Base-by-base conservation (phyloP, 2,329 filamentous ascomycete genomes). In the Fusarium falciforme region DNA sequence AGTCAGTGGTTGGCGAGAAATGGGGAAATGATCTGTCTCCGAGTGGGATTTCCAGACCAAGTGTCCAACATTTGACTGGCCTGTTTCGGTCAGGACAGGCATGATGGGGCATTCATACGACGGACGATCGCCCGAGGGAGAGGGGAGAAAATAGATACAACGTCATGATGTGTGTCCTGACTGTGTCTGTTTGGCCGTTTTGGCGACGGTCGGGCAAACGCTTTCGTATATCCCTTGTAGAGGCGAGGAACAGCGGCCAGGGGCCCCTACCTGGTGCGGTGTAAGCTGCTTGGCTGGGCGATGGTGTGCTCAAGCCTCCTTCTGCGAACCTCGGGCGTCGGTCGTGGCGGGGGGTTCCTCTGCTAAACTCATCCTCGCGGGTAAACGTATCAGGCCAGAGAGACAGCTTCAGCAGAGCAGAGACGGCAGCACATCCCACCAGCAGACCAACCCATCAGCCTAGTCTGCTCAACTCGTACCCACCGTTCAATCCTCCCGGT, bases 41-140 rank as follows among this genome's bases (percentile, higher is more conserved):
- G 29, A 38, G 58, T 61, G 58, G 54, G 57, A 47, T 65, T 64
- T 57, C 55, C 62, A 35, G 63, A 27, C 47, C 35, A 27, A 27
- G 20, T 38, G 20, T 27, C 33, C 33, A 33, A 27, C 31, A 44
- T 25, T 25, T 59, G 20, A 17, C 64, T 66, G 64, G 54, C 64
- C 54, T 17, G 44, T 52, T 61, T 55, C 35, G 54, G 54, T 36
- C 54, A 38, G 17, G 22, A 61, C 47, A 60, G 65, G 54, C 35
- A 61, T 36, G 42, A 63, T 14, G 20, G 36, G 40, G 31, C 55
- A 61, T 62, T 47, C 25, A 65, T 66, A 49, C 25, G 25, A 42
- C 55, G 65, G 58, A 38, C 72, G 63, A 75, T 75, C 72, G 67
- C 62, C 72, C 62, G 62, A 44, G 38, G 38, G 38, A 35, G 36